These are phyloP conservation scores for Rugosomyces carneus DNA, from an alignment of 1,284 basidiomycete genomes.

Conservation along the genomic window DNA sequence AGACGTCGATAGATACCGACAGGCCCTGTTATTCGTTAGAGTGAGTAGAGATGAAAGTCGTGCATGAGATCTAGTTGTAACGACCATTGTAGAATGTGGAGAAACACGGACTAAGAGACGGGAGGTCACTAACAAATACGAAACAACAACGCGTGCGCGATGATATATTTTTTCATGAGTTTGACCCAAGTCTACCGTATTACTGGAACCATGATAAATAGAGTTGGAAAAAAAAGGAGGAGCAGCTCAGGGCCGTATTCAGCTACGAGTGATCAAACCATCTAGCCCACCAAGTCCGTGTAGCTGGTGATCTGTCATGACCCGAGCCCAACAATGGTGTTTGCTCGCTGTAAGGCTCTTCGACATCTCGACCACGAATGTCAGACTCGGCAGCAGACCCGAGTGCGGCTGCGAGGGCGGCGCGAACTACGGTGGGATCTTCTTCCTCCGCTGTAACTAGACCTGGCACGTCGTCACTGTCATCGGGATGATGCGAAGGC, in stretches of 20 bases:
- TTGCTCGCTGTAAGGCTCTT: slow-evolving; percentile 10
- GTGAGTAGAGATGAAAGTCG: background rate
- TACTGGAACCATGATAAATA: too few relatives aligned
- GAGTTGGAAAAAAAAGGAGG: too few relatives aligned
- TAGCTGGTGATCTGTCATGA: too few relatives aligned
- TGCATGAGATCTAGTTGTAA: background rate
- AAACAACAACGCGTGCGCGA: background rate
- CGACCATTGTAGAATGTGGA: background rate
- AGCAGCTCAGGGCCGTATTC: too few relatives aligned
- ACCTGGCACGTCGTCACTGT: slow-evolving; percentile 15
- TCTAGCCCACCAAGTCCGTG: too few relatives aligned
- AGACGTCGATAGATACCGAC: slow-evolving; percentile 21
- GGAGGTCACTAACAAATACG: background rate
- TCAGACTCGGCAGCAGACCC: slow-evolving; percentile 20
- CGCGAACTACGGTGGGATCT: slow-evolving; percentile 18
- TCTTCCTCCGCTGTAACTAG: slow-evolving; percentile 19
- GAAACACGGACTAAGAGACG: background rate
- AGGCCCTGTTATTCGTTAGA: background rate
- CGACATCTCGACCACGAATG: slow-evolving; percentile 9
- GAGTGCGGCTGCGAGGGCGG: slow-evolving; percentile 19
- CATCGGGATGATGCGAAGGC: slow-evolving; percentile 6
- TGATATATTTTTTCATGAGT: too few relatives aligned
- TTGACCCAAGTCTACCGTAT: too few relatives aligned
- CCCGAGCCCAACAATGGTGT: too few relatives aligned
- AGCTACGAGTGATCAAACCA: too few relatives aligned